Conservation (phyloP, 495 filamentous ascomycete genomes). For the Amorphotheca resinae region DNA sequence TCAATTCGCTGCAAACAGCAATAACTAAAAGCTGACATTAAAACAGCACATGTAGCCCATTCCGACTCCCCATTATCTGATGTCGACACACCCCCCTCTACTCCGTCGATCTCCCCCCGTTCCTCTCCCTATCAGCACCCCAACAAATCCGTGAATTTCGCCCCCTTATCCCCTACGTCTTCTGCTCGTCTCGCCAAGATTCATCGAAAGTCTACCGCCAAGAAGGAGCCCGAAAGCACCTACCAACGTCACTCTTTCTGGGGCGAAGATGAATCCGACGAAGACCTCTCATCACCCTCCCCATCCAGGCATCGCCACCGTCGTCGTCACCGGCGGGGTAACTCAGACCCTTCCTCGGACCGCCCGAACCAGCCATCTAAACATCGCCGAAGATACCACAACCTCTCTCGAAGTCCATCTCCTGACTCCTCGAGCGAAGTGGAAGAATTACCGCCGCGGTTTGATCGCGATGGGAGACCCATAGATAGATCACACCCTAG, state of each 20-base stretch:
- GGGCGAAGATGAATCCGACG: slow-evolving; percentile 4
- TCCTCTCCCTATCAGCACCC: background rate
- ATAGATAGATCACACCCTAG: slow-evolving; percentile 17
- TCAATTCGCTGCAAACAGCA: background rate
- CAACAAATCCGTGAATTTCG: slow-evolving; percentile 20
- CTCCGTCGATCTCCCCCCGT: background rate
- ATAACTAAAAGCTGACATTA: no score
- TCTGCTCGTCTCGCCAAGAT: slow-evolving; percentile 8
- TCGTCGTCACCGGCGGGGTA: slow-evolving; percentile 10
- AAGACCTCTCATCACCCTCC: background rate
- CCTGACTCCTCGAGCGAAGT: slow-evolving; percentile 15
- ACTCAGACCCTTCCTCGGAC: slow-evolving; percentile 16
- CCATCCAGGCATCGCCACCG: slow-evolving; percentile 4
- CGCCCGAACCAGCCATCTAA: slow-evolving; percentile 10
- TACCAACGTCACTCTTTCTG: slow-evolving; percentile 33
- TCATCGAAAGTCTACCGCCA: slow-evolving; percentile 4
- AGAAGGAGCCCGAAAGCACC: slow-evolving; percentile 26
- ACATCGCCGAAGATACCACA: slow-evolving; percentile 5
- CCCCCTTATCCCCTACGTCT: slow-evolving; percentile 19
- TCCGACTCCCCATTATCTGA: background rate
- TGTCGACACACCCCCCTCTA: slow-evolving; percentile 2
- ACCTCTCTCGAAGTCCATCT: slow-evolving; percentile 9
- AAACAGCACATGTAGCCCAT: slow-evolving; percentile 9
- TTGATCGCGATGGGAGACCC: slow-evolving; percentile 47
- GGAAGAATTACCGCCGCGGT: slow-evolving; percentile 48